These are phyloP conservation scores for Nannochloropsis granulata DNA, from an alignment of 108 stramenopile species.

Conservation along the genomic window DNA sequence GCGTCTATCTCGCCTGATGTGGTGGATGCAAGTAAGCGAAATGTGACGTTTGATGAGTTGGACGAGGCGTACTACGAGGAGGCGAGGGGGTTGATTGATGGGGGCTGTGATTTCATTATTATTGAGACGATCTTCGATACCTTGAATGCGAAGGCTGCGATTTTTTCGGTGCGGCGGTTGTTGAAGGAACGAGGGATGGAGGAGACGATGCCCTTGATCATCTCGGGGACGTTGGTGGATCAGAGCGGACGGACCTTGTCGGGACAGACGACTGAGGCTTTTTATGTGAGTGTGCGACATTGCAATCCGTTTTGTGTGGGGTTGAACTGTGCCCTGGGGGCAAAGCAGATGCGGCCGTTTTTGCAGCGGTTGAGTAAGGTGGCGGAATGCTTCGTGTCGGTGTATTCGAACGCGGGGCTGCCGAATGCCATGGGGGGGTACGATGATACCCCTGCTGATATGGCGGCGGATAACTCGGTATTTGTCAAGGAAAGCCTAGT, in stretches of 20 bases:
- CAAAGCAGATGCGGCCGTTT: slow-evolving; percentile 88
- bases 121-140: slow-evolving; percentile 99
- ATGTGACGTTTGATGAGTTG: slow-evolving; percentile 96
- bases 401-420: slow-evolving; percentile 95
- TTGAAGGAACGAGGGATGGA: background rate
- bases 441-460: slow-evolving; percentile 86
- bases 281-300: slow-evolving; percentile 90
- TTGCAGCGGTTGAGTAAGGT: slow-evolving; percentile 67
- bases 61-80: slow-evolving; percentile 91
- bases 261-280: slow-evolving; percentile 87
- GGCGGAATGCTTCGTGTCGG: slow-evolving; percentile 91
- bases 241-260: slow-evolving; percentile 93
- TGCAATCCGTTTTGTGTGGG: slow-evolving; percentile 96
- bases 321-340: slow-evolving; percentile 95
- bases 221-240: slow-evolving; percentile 93
- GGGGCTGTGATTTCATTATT: slow-evolving; percentile 86
- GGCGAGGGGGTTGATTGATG: slow-evolving; percentile 81
- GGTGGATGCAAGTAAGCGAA: slow-evolving; percentile 78
- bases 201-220: slow-evolving; percentile 77
- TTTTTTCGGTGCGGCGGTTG: slow-evolving; percentile 56
- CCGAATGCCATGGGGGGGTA: slow-evolving; percentile 99
- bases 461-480: slow-evolving; percentile 72
- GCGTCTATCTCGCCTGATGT: slow-evolving; percentile 88
- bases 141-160: slow-evolving; percentile 90
- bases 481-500: slow-evolving; percentile 85